phyloP scores from a whole-genome alignment of 192 early-diverging fungal species.

The Neocallimastix lanati region DNA sequence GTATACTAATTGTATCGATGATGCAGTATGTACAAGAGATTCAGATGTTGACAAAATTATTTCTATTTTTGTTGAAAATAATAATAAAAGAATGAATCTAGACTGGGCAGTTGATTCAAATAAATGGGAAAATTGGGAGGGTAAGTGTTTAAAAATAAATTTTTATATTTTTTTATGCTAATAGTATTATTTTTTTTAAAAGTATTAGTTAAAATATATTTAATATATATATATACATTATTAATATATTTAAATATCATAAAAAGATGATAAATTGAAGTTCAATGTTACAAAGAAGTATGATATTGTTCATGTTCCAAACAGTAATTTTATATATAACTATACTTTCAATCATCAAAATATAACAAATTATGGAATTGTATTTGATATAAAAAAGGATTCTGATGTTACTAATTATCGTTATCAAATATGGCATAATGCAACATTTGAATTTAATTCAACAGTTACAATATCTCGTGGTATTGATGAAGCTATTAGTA shows the following conservation, averaged over 20 bases:
- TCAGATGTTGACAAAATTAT: neutral
- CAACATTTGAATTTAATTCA: slow-evolving; percentile 26
- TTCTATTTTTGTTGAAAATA: neutral
- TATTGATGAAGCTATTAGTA: slow-evolving; percentile 48
- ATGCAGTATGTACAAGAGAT: neutral
- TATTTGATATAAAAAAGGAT: neutral
- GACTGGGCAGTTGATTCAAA: neutral
- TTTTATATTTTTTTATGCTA: no score
- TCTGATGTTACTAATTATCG: slow-evolving; percentile 21
- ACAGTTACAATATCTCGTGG: slow-evolving; percentile 42
- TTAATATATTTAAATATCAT: no score
- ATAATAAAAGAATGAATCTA: neutral
- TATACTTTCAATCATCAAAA: slow-evolving; percentile 50
- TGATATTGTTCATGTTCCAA: slow-evolving; percentile 35
- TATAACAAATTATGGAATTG: slow-evolving; percentile 35
- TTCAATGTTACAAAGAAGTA: neutral
- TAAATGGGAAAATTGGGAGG: no score
- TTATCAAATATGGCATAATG: slow-evolving; percentile 64
- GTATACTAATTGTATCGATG: neutral
- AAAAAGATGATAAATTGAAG: neutral
- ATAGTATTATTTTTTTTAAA: no score
- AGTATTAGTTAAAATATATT: no score
- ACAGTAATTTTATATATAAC: no score
- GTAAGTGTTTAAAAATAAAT: no score
- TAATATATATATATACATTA: no score